Evolutionary conservation across 2,329 filamentous ascomycete genomes (phyloP).

Genomic region (Proliferodiscus dingleyae): DNA sequence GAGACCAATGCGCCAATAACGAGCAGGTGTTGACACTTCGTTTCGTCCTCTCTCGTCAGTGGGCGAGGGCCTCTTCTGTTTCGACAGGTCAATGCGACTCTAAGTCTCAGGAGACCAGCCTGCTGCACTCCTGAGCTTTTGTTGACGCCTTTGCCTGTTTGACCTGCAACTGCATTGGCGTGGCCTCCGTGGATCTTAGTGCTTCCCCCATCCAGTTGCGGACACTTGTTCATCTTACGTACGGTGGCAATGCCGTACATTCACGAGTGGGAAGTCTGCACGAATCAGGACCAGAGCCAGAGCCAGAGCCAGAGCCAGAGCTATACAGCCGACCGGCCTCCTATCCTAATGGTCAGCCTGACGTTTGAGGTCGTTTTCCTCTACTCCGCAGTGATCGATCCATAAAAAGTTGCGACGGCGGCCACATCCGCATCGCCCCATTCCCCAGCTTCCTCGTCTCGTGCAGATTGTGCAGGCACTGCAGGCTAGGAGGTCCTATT

Average conservation of each 20-base stretch:
- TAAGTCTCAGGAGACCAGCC: constrained; percentile 2
- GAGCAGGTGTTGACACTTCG: background rate
- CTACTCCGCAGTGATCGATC: no score
- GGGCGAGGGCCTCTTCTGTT: constrained; percentile 5
- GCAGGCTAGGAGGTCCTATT: no score
- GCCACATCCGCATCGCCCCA: no score
- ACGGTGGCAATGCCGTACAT: no score
- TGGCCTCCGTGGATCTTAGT: background rate
- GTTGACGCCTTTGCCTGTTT: background rate
- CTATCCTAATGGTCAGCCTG: no score
- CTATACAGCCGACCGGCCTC: no score
- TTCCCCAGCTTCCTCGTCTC: constrained; percentile 2
- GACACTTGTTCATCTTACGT: constrained; percentile 9
- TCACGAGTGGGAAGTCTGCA: no score
- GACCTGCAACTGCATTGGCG: background rate
- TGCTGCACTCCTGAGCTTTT: constrained; percentile 1
- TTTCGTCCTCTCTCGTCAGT: background rate
- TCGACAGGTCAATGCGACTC: constrained; percentile 21
- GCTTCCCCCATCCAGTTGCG: background rate
- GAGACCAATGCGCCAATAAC: background rate
- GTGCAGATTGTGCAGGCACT: no score
- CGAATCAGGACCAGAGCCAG: no score
- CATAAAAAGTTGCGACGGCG: no score
- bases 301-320: no score
- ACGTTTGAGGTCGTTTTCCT: no score